phyloP scores from a whole-genome alignment of 352 stramenopile species.

The Pelagophyceae sp. region DNA sequence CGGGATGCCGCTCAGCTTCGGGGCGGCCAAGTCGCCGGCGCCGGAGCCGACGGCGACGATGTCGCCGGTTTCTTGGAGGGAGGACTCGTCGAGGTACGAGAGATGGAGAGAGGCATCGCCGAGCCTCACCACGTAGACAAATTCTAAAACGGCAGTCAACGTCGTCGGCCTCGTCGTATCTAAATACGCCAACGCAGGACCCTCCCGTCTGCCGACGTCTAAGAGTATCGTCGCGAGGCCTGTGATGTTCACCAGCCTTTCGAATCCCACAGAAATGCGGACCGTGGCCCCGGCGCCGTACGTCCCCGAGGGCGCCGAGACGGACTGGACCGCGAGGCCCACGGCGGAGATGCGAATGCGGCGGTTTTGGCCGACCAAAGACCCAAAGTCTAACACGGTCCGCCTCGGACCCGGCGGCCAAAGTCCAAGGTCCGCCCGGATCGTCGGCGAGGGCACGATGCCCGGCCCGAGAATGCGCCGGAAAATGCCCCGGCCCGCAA shows the following conservation, averaged over 20 bases:
- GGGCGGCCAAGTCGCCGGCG: background rate
- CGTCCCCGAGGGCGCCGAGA: constrained; percentile 24
- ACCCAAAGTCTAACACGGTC: background rate
- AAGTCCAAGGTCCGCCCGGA: background rate
- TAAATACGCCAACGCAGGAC: background rate
- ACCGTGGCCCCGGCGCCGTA: constrained; percentile 62
- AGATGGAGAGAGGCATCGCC: constrained; percentile 54
- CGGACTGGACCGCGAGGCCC: background rate
- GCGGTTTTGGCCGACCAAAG: background rate
- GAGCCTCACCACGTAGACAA: constrained; percentile 53
- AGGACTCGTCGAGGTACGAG: constrained; percentile 44
- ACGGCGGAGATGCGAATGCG: constrained; percentile 12
- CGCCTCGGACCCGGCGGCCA: background rate
- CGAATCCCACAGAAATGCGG: constrained; percentile 56
- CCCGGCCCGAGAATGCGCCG: background rate
- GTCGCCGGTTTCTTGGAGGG: background rate
- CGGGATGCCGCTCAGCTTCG: constrained; percentile 19
- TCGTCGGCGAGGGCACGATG: too few relatives aligned
- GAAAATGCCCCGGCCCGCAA: constrained; percentile 12
- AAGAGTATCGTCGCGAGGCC: constrained; percentile 49
- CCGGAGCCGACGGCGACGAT: constrained; percentile 1
- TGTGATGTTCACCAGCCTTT: constrained; percentile 45
- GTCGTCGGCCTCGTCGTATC: background rate
- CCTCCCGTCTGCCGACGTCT: constrained; percentile 12
- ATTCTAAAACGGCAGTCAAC: constrained; percentile 20